Evolutionary conservation across 441 rosid genomes (phyloP).

Genomic region (Biscutella auriculata): DNA sequence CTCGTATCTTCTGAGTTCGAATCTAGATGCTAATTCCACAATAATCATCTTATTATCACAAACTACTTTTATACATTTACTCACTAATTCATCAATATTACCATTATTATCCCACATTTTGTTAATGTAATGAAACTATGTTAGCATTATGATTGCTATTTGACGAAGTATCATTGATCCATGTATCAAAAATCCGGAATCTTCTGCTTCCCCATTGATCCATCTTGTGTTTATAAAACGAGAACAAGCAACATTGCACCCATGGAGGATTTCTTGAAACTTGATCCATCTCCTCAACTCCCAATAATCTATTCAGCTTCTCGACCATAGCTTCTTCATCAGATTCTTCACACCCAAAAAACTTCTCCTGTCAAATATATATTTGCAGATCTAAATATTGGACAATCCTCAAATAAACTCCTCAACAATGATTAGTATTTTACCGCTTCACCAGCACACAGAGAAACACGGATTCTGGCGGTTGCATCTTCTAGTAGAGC

Average conservation of each 20-base stretch:
- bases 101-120: neutral
- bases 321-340: slow-evolving; percentile 7
- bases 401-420: neutral
- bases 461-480: slow-evolving; percentile 19
- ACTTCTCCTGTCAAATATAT: slow-evolving; percentile 10
- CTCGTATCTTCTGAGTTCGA: too few relatives aligned
- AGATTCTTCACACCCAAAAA: slow-evolving; percentile 11
- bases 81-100: neutral
- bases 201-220: slow-evolving; percentile 24
- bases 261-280: slow-evolving; percentile 18
- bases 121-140: neutral
- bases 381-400: neutral
- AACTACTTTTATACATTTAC: too few relatives aligned
- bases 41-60: too few relatives aligned
- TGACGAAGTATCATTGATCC: slow-evolving; percentile 6
- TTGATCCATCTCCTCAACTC: slow-evolving; percentile 1
- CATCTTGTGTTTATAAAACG: slow-evolving; percentile 11
- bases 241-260: slow-evolving; percentile 24
- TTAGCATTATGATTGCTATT: neutral
- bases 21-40: too few relatives aligned
- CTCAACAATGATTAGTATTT: neutral
- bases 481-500: slow-evolving; percentile 19
- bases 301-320: slow-evolving; percentile 11
- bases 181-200: slow-evolving; percentile 18
- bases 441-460: slow-evolving; percentile 20